Base-by-base conservation (phyloP, 2,329 filamentous ascomycete genomes). In the Aspergillus brunneoviolaceus region DNA sequence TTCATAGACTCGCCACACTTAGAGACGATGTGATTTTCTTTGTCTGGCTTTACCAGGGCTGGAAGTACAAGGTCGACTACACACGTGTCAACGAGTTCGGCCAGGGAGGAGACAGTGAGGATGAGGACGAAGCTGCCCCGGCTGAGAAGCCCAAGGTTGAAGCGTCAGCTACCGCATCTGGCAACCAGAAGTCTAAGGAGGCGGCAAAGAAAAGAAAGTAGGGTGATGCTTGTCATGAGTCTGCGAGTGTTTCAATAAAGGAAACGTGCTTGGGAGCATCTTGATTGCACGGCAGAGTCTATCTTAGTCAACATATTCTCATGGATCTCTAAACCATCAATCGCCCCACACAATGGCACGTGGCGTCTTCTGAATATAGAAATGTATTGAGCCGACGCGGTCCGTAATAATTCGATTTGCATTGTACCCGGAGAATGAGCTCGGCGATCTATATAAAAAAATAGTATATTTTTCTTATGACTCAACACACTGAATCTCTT, bases 11-110 rank as follows among this genome's bases (percentile, higher is more conserved):
- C 54, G 92, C 95, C 0, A 98, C 95, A 0, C 84, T 99, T 64
- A 85, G 95, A 62, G 95, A 99, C 74, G 95, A 99, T 72, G 84
- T 99, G 66, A 98, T 99, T 73, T 99, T 99, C 84, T 99, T 99
- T 74, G 84, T 99, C 60, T 99, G 97, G 79, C 69, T 99, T 4
- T 99, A 99, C 79, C 95, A 99, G 80, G 86, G 89, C 62, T 99
- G 87, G 85, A 89, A 89, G 57, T 99, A 99, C 82, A 92, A 89
- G 79, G 84, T 95, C 63, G 95, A 99, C 76, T 95, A 94, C 79
- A 89, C 85, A 11, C 87, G 95, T 63, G 90, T 99, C 73, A 99
- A 99, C 76, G 95, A 99, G 77, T 99, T 98, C 73, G 95, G 95
- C 9, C 95, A 98, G 81, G 95, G 94, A 39, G 95, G 95, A n/a